Evolutionary conservation across 345 rosid genomes (phyloP).

Genomic region (Trapa incisa): DNA sequence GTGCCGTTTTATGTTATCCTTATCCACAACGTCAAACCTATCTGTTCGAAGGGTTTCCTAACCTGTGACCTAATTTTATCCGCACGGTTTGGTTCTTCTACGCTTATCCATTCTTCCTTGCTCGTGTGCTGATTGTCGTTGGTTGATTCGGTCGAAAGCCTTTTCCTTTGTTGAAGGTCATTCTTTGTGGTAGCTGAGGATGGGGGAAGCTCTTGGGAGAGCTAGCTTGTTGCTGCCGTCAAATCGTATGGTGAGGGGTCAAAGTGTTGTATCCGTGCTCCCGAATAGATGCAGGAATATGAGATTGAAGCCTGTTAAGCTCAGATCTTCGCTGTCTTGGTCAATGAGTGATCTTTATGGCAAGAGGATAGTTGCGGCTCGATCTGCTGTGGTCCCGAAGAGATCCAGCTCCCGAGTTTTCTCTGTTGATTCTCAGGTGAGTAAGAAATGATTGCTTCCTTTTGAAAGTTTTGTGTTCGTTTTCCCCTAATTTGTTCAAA

Average conservation of each 20-base stretch:
- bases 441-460: not conserved
- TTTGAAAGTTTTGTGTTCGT: not conserved
- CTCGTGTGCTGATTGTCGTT: not conserved
- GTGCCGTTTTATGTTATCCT: not conserved
- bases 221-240: constrained; percentile 6
- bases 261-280: not conserved
- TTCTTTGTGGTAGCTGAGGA: not conserved
- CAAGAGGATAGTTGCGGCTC: constrained; percentile 22
- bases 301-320: constrained; percentile 4
- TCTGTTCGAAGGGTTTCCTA: not conserved
- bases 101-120: not conserved
- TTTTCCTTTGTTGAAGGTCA: not conserved
- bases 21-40: not conserved
- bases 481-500: not conserved
- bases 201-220: constrained; percentile 9
- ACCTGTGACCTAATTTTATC: not conserved
- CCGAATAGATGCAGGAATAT: not conserved
- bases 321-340: constrained; percentile 7
- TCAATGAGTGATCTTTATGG: constrained; percentile 30
- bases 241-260: not conserved
- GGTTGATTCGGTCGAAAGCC: constrained; percentile 2
- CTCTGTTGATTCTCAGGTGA: constrained; percentile 49
- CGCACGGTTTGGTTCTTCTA: not conserved
- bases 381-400: constrained; percentile 15
- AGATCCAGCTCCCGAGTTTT: constrained; percentile 13